Conservation (phyloP, 2,329 filamentous ascomycete species). For the Bipolaris gigantea region DNA sequence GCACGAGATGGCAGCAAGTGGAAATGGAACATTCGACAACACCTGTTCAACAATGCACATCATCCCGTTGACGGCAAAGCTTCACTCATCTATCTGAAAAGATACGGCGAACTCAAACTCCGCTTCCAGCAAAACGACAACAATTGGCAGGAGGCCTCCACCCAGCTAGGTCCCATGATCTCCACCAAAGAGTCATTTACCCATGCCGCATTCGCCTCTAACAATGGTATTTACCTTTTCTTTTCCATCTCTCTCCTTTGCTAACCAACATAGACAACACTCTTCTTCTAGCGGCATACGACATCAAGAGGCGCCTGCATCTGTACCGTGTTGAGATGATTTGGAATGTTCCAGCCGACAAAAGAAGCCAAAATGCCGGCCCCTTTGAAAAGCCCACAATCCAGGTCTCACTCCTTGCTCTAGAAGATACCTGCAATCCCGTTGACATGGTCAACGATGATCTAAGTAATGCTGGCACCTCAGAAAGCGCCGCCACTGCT, state of each 20-base stretch:
- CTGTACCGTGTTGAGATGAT: constrained; percentile 73
- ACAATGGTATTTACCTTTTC: constrained; percentile 67
- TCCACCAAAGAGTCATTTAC: constrained; percentile 57
- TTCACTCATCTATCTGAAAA: constrained; percentile 75
- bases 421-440: constrained; percentile 39
- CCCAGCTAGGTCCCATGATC: constrained; percentile 74
- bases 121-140: constrained; percentile 75
- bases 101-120: constrained; percentile 72
- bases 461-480: constrained; percentile 25
- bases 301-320: constrained; percentile 70
- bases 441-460: constrained; percentile 28
- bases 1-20: constrained; percentile 56
- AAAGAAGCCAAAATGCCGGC: constrained; percentile 54
- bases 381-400: constrained; percentile 44
- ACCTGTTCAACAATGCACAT: constrained; percentile 69
- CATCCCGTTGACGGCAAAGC: constrained; percentile 73
- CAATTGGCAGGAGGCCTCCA: constrained; percentile 69
- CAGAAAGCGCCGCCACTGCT: constrained; percentile 33
- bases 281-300: constrained; percentile 68
- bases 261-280: constrained; percentile 44
- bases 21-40: constrained; percentile 67
- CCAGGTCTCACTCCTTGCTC: constrained; percentile 32
- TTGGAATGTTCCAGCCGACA: constrained; percentile 67
- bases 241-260: background rate
- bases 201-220: constrained; percentile 56